phyloP scores from a whole-genome alignment of 2,329 filamentous ascomycete species.

The Phoma sp. region DNA sequence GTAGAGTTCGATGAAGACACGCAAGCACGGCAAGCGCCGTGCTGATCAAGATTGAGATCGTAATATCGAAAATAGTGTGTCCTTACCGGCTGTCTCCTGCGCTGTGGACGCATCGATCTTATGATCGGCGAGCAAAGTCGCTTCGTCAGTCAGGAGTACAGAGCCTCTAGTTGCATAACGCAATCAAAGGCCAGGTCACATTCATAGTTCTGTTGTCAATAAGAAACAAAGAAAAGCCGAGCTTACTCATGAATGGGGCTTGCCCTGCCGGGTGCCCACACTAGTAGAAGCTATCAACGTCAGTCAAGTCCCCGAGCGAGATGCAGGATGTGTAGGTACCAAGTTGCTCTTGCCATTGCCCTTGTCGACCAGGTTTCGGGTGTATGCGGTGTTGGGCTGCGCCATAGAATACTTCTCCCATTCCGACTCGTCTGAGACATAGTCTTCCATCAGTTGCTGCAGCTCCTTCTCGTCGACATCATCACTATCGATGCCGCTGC shows the following conservation, averaged over 20 bases:
- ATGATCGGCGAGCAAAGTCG: conserved; percentile 38
- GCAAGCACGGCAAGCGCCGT: neutral
- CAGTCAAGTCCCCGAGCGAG: conserved; percentile 2
- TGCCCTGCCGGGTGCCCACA: conserved; percentile 85
- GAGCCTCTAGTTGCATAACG: conserved; percentile 3
- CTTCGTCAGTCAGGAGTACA: conserved; percentile 40
- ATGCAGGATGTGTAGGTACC: conserved; percentile 51
- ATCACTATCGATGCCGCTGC: conserved; percentile 80
- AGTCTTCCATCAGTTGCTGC: conserved; percentile 75
- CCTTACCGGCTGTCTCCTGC: conserved; percentile 39
- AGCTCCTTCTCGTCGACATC: conserved; percentile 80
- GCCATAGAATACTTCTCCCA: conserved; percentile 79
- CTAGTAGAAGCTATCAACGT: conserved; percentile 73
- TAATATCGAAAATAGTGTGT: conserved; percentile 19
- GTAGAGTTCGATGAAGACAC: neutral
- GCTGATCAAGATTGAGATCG: conserved; percentile 7
- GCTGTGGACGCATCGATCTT: conserved; percentile 38
- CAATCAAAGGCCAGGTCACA: conserved; percentile 2
- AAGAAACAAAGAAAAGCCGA: conserved; percentile 13
- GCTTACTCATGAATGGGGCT: conserved; percentile 81
- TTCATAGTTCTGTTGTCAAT: conserved; percentile 50
- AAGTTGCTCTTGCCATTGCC: conserved; percentile 84
- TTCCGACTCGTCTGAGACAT: conserved; percentile 71
- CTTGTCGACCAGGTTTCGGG: conserved; percentile 87
- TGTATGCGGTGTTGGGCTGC: conserved; percentile 77